Evolutionary conservation across 345 rosid species (phyloP).

Genomic region (Melaleuca quinquenervia): DNA sequence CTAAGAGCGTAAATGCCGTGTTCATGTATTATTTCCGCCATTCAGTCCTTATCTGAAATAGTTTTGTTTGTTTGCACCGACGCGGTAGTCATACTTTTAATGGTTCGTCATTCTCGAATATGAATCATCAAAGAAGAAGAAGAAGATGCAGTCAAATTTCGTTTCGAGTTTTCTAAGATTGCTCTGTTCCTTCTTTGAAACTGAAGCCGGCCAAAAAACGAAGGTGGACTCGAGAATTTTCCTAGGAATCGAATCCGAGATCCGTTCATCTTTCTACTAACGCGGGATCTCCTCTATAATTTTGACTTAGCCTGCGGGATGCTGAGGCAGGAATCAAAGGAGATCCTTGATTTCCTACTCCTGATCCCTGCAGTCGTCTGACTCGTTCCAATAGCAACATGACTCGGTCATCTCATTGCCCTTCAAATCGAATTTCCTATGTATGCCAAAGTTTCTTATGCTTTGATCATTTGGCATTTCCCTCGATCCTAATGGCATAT

Average conservation of each 20-base stretch:
- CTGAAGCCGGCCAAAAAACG: too few species aligned
- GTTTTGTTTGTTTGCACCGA: fast-evolving
- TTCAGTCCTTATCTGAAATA: background rate
- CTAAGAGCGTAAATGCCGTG: background rate
- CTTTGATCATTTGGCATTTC: background rate
- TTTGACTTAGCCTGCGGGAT: background rate
- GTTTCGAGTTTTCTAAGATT: too few species aligned
- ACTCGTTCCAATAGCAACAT: background rate
- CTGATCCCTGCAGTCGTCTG: background rate
- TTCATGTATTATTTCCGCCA: background rate
- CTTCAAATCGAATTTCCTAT: background rate
- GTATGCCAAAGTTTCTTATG: background rate
- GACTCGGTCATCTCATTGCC: background rate
- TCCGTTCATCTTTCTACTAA: background rate
- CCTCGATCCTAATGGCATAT: background rate
- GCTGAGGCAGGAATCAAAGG: too few species aligned
- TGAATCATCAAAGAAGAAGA: too few species aligned
- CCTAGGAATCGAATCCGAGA: background rate
- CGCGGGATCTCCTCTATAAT: fast-evolving
- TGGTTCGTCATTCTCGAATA: background rate
- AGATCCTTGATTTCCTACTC: background rate
- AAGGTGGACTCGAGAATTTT: too few species aligned
- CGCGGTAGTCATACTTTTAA: background rate
- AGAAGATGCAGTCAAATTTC: too few species aligned
- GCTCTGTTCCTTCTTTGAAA: too few species aligned